Base-by-base conservation (phyloP, 2,329 filamentous ascomycete genomes). In the Diaporthe citriasiana region DNA sequence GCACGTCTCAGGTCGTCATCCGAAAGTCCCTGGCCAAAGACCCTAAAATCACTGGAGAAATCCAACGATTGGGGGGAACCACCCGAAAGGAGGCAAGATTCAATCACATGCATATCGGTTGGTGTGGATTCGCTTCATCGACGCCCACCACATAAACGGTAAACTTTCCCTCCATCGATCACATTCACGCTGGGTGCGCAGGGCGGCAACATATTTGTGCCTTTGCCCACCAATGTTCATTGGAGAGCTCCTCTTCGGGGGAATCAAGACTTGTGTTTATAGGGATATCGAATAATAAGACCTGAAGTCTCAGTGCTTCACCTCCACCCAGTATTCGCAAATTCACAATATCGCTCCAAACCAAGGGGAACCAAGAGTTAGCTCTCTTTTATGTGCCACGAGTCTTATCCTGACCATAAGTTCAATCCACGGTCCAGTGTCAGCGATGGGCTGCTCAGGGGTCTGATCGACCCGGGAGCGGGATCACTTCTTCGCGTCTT, bases 401-500 rank as follows among this genome's bases (percentile, higher is more conserved):
- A 59, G 57, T 57, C 40, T 47, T 15, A 30, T 45, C 27, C 25
- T 47, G 25, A 33, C 63, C 8, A 40, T 33, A 27, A 3, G 10
- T 51, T n/a, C 50, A 40, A 51, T 9, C 22, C 63, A 40, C 13
- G 63, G 45, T 40, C 17, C 45, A 38, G 2, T 27, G 22, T 10
- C 45, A 42, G 53, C 27, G 59, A 63, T 27, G 42, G 53, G 69
- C 53, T 45, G 53, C 70, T 60, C 57, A 35, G 22, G 27, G 33
- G 45, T 25, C 6, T 13, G 22, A 17, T 6, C 5, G 40, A 25
- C 47, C 27, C 42, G 27, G 40, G 27, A 50, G 57, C 27, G 42
- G 9, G 78, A 80, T 80, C 82, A 85, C 80, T 83, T 84, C 42
- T 78, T 78, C 7, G 78, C 76, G 25, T 79, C 74, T 17, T 78